These are phyloP conservation scores for Cercospora berteroae DNA, from an alignment of 2,329 filamentous ascomycete species.

Conservation along the genomic window DNA sequence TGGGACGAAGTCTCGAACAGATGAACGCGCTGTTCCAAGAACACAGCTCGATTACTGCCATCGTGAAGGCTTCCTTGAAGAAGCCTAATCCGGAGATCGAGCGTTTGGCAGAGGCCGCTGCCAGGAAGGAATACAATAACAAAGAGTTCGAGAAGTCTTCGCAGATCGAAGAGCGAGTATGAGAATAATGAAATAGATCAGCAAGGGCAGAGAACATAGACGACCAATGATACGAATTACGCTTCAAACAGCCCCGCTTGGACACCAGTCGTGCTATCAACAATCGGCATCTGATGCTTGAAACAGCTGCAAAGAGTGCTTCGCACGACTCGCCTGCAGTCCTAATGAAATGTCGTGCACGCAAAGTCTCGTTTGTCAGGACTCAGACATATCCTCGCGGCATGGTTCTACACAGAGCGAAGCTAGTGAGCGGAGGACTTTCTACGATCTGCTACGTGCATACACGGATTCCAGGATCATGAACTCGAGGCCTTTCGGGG, in stretches of 20 bases:
- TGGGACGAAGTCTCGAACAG: conserved; percentile 54
- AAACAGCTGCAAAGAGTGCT: no score
- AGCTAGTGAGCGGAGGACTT: no score
- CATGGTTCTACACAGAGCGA: no score
- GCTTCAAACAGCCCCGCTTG: neutral
- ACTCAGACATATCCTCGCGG: no score
- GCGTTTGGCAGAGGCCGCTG: conserved; percentile 10
- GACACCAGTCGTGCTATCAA: no score
- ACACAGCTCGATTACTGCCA: conserved; percentile 29
- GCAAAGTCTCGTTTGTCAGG: no score
- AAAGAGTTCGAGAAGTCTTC: conserved; percentile 16
- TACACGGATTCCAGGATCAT: no score
- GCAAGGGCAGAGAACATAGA: neutral
- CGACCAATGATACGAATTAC: neutral
- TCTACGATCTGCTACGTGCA: no score
- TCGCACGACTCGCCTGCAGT: no score
- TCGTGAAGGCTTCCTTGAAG: conserved; percentile 19
- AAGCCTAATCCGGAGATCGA: conserved; percentile 15
- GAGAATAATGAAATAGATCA: neutral
- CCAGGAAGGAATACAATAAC: conserved; percentile 14
- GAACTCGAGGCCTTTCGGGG: no score
- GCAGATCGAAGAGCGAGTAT: conserved; percentile 14
- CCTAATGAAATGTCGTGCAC: no score
- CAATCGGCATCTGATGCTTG: no score
- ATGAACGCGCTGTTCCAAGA: conserved; percentile 38